Base-by-base conservation (phyloP, 352 stramenopile species). In the Peronospora destructor region DNA sequence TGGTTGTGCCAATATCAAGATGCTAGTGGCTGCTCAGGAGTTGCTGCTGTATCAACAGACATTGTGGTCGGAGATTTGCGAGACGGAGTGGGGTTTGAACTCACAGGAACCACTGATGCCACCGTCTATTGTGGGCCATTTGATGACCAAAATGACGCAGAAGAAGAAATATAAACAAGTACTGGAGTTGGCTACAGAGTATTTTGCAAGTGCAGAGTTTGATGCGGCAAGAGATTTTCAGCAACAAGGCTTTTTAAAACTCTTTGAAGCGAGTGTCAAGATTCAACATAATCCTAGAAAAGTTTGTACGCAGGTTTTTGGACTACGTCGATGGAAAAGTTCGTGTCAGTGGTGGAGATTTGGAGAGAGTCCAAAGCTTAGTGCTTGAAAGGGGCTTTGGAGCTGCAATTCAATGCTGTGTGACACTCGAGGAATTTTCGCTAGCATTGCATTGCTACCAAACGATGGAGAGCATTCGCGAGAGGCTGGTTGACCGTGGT, bases 391-490 rank as follows among this genome's bases (percentile, higher is more conserved):
- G 62, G 34, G 74, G 77, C 19, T 81, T 90, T 42, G 78, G 78
- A 14, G 71, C 76, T n/a, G 76, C 58, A 11, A 85, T 90, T 40
- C 76, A 87, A 58, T 71, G 64, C 42, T 85, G 76, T 50, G 59
- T 86, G 33, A 39, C 56, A 33, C 56, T 49, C 2, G 53, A 70
- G 28, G 59, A 77, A 23, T 66, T 63, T 34, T 56, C 72, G 14
- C 23, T 84, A 39, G 78, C 68, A 10, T 55, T 88, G 38, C 71
- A 77, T 12, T 83, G 73, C 49, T 71, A 58, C 30, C 37, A 28
- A 25, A 43, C 33, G 7, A 60, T 65, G 53, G 45, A 57, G 23
- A 51, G 13, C 11, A 55, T 32, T 4, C 50, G 50, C 2, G 30
- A 64, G 34, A 51, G 13, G 39, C 2, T 60, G 1, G 13, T 46